Evolutionary conservation across 1,284 basidiomycete genomes (phyloP), one percentile per base, ranked within the genome.

Genomic region (Apiotrichum veenhuisii): DNA sequence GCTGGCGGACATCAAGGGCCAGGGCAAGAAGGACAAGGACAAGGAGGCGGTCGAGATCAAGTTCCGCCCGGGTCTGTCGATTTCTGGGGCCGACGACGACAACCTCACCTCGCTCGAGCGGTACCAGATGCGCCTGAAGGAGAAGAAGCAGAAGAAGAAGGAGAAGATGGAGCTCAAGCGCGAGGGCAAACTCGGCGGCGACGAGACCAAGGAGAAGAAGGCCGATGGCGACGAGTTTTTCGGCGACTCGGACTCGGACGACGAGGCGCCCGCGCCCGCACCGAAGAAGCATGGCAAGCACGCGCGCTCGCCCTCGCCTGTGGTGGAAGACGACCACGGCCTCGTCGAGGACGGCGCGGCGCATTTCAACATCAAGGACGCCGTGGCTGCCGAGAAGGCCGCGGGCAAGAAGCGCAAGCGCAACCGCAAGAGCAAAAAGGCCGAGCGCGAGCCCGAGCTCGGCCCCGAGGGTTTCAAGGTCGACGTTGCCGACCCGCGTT

Each of bases 361-460:
- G 48, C 66, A 98, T 75, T 98, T 98, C 76, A 85, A 91, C 69
- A 87, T 98, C 83, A 89, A 90, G 69, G 86, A 92, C 37, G 85
- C 97, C 36, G 75, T 98, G 52, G 89, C 89, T 70, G 85, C 87
- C 0, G 95, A 97, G 76, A 91, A 88, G 73, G 75, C 75, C 9
- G 66, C 67, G 17, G 79, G 79, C 43, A 81, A 79, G 64, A 87
- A 85, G 68, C 78, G 79, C 58, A 83, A 81, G 55, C 76, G 78
- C 38, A 77, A 75, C 67, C 68, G 72, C 17, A 83, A 80, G 55
- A 75, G 77, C 53, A 74, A 68, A 59, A 68, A 73, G 48, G 72
- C 72, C 25, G 80, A 81, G 73, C 83, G 86, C 55, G 85, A 89
- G 48, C 66, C 67, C 15, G 75, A 76, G 52, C 61, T 76, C 25